Base-by-base conservation (phyloP, 2,329 filamentous ascomycete species). In the Xylariales sp. region DNA sequence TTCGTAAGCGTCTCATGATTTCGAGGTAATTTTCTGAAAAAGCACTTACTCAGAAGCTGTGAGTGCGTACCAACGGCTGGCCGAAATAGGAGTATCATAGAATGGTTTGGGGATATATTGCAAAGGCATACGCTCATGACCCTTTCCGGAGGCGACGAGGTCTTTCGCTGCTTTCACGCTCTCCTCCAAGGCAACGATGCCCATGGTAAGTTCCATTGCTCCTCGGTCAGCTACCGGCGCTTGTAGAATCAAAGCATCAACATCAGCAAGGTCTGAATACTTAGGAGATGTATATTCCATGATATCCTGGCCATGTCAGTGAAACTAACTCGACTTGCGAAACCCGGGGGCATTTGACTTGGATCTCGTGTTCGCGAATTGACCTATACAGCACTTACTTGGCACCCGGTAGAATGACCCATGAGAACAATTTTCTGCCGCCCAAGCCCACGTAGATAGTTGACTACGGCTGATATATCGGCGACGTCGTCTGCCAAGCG, bases 171-270 rank as follows among this genome's bases (percentile, higher is more conserved):
- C 54, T 1, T 66, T 60, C 8, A 82, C 52, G 41, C 62, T 68
- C 37, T 59, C 60, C 12, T 72, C 63, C 46, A 76, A 63, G 21
- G 58, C 51, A 5, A 70, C 63, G 4, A 66, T 53, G 1, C 60
- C 58, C 37, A 78, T 63, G 5, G 73, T 56, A 4, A 65, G 55
- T 3, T 62, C 62, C 9, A 85, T 55, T 0, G 73, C 76, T 58
- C 94, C 84, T 21, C 88, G 74, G 59, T 95, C 88, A 2, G 80
- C 87, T 3, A 90, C 82, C 0, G 86, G 82, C 0, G 84, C 88
- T 60, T 95, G 89, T 41, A 95, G 65, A 32, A 95, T 84, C 36
- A 81, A 82, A 25, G 84, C 89, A 45, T 93, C 79, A 2, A 95
- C 65, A 0, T 78, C 74, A 10, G 76, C 64, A 29, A 63, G 61